Conservation (phyloP, 148 eudicot genomes). For the Rhododendron mucronatum region DNA sequence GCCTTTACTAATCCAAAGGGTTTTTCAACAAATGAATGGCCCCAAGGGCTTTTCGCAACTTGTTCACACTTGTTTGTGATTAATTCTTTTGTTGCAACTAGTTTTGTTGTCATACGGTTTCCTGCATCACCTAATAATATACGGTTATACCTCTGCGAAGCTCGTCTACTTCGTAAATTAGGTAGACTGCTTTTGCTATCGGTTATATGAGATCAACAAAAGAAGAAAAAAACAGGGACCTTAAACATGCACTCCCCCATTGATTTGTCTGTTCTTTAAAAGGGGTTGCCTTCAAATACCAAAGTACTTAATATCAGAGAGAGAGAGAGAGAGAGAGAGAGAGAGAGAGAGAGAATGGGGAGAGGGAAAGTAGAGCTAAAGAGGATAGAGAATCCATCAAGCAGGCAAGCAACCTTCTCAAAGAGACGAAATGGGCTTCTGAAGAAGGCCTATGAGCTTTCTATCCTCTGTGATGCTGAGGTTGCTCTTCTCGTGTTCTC, state of each 20-base stretch:
- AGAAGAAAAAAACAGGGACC: not conserved
- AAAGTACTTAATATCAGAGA: not conserved
- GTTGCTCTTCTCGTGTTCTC: conserved; percentile 35
- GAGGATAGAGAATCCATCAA: conserved; percentile 42
- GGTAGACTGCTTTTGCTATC: not conserved
- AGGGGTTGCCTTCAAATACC: not conserved
- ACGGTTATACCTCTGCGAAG: not conserved
- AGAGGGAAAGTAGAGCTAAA: conserved; percentile 47
- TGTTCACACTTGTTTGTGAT: too few species aligned
- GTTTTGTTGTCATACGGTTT: too few species aligned
- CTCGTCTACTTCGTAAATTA: not conserved
- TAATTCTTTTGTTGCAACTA: too few species aligned
- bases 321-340: not conserved
- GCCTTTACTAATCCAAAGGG: too few species aligned
- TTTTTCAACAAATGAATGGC: too few species aligned
- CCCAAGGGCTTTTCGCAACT: too few species aligned
- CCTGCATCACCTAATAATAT: not conserved
- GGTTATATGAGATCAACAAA: not conserved
- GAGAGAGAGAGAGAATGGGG: conserved; percentile 27
- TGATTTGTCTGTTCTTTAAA: not conserved
- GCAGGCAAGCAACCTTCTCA: conserved; percentile 40
- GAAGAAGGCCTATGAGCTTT: conserved; percentile 37
- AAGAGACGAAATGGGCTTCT: conserved; percentile 39
- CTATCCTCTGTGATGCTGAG: conserved; percentile 40
- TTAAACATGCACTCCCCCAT: not conserved